Base-by-base conservation (phyloP, 352 stramenopile species). In the Pythium plurisporium region DNA sequence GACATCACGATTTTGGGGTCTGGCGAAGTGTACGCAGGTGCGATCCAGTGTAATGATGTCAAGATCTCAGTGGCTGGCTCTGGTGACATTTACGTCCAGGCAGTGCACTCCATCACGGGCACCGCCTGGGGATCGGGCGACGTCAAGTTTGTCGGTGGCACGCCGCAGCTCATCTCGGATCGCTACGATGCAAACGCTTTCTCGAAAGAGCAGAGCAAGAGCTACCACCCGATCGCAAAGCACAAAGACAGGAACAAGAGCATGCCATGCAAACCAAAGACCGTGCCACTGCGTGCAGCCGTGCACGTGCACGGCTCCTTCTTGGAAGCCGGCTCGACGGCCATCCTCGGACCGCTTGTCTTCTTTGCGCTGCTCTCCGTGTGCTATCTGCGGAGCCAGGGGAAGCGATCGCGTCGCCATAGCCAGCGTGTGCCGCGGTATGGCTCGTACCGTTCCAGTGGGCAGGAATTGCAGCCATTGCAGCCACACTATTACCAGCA, bases 171-270 rank as follows among this genome's bases (percentile, higher is more conserved):
- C 9, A 70, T 73, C 43, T 67, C 55, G 9, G 62, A 64, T 41
- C 55, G 52, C n/a, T 43, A 59, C 31, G 51, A 69, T 17, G 26
- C 37, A 17, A 55, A 43, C n/a, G 29, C 59, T 15, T 67, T 67
- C 34, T 64, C 57, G 2, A 10, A 29, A n/a, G 23, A 57, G 19
- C 19, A 64, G 10, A 55, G 53, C 30, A 64, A 59, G 14, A 49
- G 46, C 14, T 63, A 66, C 38, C 50, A 66, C n/a, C 55, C 59
- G 15, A 64, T 72, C 30, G 65, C 65, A 19, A 69, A 64, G 40
- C 30, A 50, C 15, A 46, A 46, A 34, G 25, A 33, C 22, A 46
- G 19, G 40, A 56, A 51, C 38, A 51, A 31, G 25, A 34, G n/a
- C 10, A 23, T 19, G 2, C 42, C 38, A 7, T 67, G 60, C 47